These are phyloP conservation scores for Cyclanthera cordifolia DNA, from an alignment of 306 rosid genomes.

Conservation along the genomic window DNA sequence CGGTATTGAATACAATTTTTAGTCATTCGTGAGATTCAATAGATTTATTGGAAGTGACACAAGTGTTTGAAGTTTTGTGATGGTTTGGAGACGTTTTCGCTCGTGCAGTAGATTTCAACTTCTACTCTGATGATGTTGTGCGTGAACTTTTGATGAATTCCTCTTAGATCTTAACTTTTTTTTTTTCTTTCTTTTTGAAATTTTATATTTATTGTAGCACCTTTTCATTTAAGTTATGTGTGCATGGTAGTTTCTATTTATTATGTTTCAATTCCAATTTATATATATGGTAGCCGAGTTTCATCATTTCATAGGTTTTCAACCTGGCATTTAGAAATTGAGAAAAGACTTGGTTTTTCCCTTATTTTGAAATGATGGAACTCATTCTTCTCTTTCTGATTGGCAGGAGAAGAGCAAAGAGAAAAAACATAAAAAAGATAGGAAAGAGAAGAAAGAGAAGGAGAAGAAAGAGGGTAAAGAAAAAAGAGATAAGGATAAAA, in stretches of 20 bases:
- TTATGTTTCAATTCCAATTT: not conserved
- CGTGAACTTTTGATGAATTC: not conserved
- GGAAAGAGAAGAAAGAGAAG: constrained; percentile 42
- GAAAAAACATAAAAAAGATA: constrained; percentile 52
- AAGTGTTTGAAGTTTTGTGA: not conserved
- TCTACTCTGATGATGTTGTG: not conserved
- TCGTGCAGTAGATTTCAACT: not conserved
- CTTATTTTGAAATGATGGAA: not conserved
- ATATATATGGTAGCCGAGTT: not conserved
- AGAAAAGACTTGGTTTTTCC: not conserved
- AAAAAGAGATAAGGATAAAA: constrained; percentile 61
- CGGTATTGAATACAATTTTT: not conserved
- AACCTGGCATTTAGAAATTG: not conserved
- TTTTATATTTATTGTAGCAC: not conserved
- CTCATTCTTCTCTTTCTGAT: not conserved
- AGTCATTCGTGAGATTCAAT: not conserved
- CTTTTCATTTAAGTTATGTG: not conserved
- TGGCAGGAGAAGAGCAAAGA: constrained; percentile 70
- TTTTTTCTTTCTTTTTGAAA: not conserved
- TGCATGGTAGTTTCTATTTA: not conserved
- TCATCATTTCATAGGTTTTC: not conserved
- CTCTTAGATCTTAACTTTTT: not conserved
- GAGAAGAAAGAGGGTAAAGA: constrained; percentile 66
- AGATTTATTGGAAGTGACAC: not conserved
- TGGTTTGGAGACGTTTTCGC: not conserved